Evolutionary conservation across 306 rosid species (phyloP).

Genomic region (Gleditsia sinensis): DNA sequence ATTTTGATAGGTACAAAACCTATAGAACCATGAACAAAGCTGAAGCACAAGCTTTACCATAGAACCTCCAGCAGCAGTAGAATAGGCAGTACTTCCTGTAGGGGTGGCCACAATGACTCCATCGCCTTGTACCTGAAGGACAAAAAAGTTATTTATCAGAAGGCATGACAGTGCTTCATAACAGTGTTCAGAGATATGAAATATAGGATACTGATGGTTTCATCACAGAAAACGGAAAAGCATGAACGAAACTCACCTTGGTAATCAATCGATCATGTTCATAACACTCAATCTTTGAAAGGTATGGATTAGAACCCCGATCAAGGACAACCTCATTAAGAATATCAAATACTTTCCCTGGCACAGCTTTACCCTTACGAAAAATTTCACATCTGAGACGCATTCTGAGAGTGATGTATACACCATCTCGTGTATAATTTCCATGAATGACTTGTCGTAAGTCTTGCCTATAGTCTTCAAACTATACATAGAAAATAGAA

Average conservation of each 20-base stretch:
- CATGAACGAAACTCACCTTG: constrained; percentile 60
- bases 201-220: constrained; percentile 1
- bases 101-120: constrained; percentile 99
- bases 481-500: constrained; percentile 55
- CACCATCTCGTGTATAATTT: constrained; percentile 79
- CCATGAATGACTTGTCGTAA: constrained; percentile 86
- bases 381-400: constrained; percentile 93
- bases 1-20: not conserved
- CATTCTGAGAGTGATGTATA: constrained; percentile 96
- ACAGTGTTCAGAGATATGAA: constrained; percentile 23
- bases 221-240: constrained; percentile 7
- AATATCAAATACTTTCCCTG: constrained; percentile 92
- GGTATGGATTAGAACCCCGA: constrained; percentile 99
- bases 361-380: constrained; percentile 85
- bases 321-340: constrained; percentile 91
- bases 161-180: constrained; percentile 31
- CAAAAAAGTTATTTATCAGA: constrained; percentile 16
- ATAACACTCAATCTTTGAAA: constrained; percentile 93
- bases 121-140: constrained; percentile 93
- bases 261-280: constrained; percentile 95
- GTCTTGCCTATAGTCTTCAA: constrained; percentile 75
- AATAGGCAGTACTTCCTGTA: constrained; percentile 98
- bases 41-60: constrained; percentile 61
- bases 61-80: constrained; percentile 99
- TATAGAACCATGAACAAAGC: not conserved